Percentiles rank a stretch among this genome's conserved stretches.
phyloP scores from a whole-genome alignment of 257 asterid species.

The Scutellaria minor region DNA sequence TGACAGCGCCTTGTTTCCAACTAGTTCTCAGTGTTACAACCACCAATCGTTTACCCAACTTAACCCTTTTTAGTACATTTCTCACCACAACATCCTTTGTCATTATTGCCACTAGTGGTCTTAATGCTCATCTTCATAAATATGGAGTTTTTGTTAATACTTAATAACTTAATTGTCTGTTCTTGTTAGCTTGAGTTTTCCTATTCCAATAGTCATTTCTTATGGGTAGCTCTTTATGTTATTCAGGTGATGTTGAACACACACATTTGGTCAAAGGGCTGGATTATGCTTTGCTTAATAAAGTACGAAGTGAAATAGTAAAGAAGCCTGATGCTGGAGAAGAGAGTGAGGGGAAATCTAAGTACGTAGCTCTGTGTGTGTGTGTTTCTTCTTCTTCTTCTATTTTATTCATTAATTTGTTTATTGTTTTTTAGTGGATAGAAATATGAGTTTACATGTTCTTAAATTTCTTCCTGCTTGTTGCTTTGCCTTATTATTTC shows the following conservation, averaged over 20 bases:
- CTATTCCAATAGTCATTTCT: constrained; percentile 20
- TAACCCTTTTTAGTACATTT: neutral
- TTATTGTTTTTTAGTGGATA: constrained; percentile 22
- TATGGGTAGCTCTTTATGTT: constrained; percentile 38
- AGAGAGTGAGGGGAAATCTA: constrained; percentile 68
- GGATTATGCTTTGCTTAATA: constrained; percentile 94
- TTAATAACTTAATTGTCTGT: neutral
- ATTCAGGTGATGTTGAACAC: constrained; percentile 98
- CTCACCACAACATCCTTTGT: neutral
- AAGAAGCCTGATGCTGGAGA: constrained; percentile 87
- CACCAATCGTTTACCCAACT: neutral
- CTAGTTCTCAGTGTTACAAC: neutral
- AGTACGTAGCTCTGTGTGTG: constrained; percentile 43
- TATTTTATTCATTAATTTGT: too few species aligned
- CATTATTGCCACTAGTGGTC: constrained; percentile 1
- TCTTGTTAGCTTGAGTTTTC: constrained; percentile 27
- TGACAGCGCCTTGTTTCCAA: neutral
- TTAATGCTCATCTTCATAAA: neutral
- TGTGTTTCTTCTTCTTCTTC: too few species aligned
- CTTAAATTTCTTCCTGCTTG: constrained; percentile 21
- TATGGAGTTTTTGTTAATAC: constrained; percentile 17
- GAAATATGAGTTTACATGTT: constrained; percentile 7
- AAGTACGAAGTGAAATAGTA: constrained; percentile 94
- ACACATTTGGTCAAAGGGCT: constrained; percentile 97
- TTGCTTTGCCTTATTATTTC: neutral